A percentile compares a stretch with the other conserved stretches of the same genome.
Conservation (phyloP, 2,329 filamentous ascomycete species). For the Scolecobasidium constrictum region DNA sequence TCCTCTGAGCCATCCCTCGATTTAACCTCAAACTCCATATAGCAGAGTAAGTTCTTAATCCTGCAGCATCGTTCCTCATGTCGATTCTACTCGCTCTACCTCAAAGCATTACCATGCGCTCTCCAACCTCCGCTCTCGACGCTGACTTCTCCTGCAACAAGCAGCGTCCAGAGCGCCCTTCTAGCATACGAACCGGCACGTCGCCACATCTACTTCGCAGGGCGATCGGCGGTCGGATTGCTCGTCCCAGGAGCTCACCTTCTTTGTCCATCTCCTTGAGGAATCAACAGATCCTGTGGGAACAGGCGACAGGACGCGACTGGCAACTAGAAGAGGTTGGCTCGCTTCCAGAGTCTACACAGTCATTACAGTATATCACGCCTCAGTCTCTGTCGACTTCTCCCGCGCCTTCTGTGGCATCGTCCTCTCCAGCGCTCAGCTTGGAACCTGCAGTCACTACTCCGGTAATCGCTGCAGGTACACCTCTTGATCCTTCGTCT, state of each 20-base stretch:
- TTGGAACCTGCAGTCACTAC: no score
- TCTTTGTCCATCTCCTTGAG: neutral
- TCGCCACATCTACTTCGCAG: conserved; percentile 4
- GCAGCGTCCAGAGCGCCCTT: neutral
- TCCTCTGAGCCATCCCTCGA: neutral
- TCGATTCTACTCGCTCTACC: conserved; percentile 3
- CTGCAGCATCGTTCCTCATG: neutral
- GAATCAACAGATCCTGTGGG: conserved; percentile 2
- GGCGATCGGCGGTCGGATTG: conserved; percentile 2
- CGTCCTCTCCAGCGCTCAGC: neutral
- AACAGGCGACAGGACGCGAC: neutral
- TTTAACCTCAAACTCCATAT: neutral
- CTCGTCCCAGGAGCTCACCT: neutral
- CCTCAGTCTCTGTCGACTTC: neutral
- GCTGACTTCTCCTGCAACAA: conserved; percentile 1
- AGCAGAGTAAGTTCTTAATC: neutral
- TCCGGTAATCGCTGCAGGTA: no score
- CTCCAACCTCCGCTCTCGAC: conserved; percentile 1
- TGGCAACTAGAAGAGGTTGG: neutral
- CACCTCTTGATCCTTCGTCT: no score
- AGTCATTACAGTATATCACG: conserved; percentile 2
- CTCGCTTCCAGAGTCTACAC: neutral
- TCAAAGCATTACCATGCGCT: conserved; percentile 2
- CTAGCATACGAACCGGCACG: neutral
- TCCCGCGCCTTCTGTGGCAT: neutral